These are phyloP conservation scores for Daldinia sp. DNA, from an alignment of 2,329 filamentous ascomycete genomes.

Conservation along the genomic window DNA sequence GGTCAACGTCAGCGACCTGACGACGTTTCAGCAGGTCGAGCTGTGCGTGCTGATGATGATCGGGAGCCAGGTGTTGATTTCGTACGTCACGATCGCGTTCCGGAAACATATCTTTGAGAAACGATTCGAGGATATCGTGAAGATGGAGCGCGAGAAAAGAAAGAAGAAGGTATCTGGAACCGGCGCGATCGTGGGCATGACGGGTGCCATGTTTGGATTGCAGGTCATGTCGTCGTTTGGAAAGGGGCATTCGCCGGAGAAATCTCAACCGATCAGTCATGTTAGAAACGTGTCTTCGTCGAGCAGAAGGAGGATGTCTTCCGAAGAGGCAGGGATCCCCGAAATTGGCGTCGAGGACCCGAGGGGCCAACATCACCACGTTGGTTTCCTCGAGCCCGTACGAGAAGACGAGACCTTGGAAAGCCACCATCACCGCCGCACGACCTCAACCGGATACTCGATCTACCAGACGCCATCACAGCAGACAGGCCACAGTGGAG, in stretches of 20 bases:
- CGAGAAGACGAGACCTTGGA: constrained; percentile 34
- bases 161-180: constrained; percentile 37
- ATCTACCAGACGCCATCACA: constrained; percentile 39
- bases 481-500: constrained; percentile 32
- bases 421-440: too few species aligned
- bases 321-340: constrained; percentile 16
- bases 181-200: constrained; percentile 38
- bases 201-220: constrained; percentile 43
- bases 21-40: constrained; percentile 72
- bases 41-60: constrained; percentile 71
- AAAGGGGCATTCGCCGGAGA: constrained; percentile 28
- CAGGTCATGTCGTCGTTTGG: constrained; percentile 45
- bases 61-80: constrained; percentile 73
- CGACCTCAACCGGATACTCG: constrained; percentile 33
- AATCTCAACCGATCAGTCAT: constrained; percentile 13
- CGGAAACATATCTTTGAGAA: constrained; percentile 69
- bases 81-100: constrained; percentile 68
- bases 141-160: constrained; percentile 49
- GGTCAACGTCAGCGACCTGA: constrained; percentile 69
- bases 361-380: constrained; percentile 33
- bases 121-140: constrained; percentile 63
- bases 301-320: neutral
- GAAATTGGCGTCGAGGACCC: constrained; percentile 14
- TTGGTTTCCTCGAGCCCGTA: constrained; percentile 41
- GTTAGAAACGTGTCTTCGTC: constrained; percentile 12